phyloP scores from a whole-genome alignment of 2,329 filamentous ascomycete species.

The Trichophyton simii region DNA sequence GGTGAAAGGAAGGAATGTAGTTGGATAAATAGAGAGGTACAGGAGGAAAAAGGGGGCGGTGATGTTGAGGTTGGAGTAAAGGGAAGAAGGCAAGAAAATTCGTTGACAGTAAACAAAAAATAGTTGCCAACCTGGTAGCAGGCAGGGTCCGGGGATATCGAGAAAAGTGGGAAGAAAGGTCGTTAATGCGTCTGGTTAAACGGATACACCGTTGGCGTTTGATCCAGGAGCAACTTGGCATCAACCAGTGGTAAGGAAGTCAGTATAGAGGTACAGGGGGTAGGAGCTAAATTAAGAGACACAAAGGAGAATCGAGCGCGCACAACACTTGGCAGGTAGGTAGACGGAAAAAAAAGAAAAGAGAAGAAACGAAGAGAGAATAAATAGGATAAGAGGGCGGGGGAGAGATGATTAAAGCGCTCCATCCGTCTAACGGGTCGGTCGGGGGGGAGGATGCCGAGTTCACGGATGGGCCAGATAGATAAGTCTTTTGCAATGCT shows the following conservation, averaged over 20 bases:
- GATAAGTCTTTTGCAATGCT: not conserved
- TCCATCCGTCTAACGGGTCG: not conserved
- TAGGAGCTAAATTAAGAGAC: not conserved
- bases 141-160: not conserved
- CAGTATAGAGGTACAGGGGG: not conserved
- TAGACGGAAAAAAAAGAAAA: not conserved
- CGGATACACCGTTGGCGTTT: not conserved
- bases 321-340: not conserved
- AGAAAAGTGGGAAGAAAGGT: not conserved
- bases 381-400: too few relatives aligned
- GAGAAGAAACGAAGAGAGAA: not conserved
- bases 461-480: not conserved
- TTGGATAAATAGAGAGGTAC: not conserved
- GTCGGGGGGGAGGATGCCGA: not conserved
- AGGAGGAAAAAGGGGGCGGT: not conserved
- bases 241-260: not conserved
- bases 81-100: not conserved
- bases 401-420: not conserved
- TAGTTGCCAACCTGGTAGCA: not conserved
- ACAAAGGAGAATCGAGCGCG: not conserved
- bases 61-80: not conserved
- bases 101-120: not conserved
- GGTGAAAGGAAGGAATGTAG: not conserved
- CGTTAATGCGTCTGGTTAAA: constrained; percentile 1
- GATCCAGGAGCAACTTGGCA: not conserved